Conservation (phyloP, 345 rosid genomes). For the Ceriops tagal region DNA sequence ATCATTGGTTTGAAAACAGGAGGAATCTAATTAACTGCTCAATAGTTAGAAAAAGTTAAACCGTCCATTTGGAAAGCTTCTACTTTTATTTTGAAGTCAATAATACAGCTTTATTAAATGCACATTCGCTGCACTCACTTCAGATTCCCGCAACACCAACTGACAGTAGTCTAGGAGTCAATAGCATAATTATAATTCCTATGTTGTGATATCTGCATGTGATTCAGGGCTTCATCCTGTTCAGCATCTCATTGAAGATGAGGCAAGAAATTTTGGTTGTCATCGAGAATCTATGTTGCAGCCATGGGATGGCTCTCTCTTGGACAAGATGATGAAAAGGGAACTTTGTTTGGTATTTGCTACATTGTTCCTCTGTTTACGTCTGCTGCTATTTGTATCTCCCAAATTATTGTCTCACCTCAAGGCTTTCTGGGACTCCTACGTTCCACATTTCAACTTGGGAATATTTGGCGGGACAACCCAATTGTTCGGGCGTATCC, state of each 20-base stretch:
- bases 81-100: no score
- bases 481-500: conserved; percentile 59
- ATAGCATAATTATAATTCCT: neutral
- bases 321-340: conserved; percentile 38
- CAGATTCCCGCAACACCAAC: neutral
- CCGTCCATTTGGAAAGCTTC: no score
- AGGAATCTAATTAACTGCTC: no score
- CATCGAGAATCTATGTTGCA: conserved; percentile 25
- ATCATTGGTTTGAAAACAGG: no score
- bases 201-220: conserved; percentile 7
- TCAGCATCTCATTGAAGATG: conserved; percentile 39
- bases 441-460: conserved; percentile 65
- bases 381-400: conserved; percentile 41
- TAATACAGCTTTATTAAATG: neutral
- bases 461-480: conserved; percentile 82
- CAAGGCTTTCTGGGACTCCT: conserved; percentile 53
- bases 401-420: conserved; percentile 46
- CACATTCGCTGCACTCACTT: neutral
- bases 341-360: conserved; percentile 64
- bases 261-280: conserved; percentile 21
- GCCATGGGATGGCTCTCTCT: conserved; percentile 30
- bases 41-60: no score
- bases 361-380: conserved; percentile 47
- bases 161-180: neutral
- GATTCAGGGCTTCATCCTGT: conserved; percentile 60